These are phyloP conservation scores for Dioscorea dumetorum DNA, from an alignment of 106 monocot species.

Conservation along the genomic window DNA sequence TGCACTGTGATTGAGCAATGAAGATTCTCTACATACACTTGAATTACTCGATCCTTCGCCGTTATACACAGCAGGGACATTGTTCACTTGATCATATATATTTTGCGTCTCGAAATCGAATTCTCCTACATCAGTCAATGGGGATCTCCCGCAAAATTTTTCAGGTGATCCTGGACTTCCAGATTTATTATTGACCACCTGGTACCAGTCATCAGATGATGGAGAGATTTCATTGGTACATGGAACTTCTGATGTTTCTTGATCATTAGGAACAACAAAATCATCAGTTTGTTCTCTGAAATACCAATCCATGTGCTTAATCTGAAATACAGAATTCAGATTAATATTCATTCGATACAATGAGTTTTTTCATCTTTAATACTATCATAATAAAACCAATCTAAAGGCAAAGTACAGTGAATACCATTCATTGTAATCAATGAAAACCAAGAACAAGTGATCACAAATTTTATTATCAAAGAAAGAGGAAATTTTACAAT, in stretches of 20 bases:
- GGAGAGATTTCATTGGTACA: background rate
- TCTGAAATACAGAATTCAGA: background rate
- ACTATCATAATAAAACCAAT: no score
- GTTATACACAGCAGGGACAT: background rate
- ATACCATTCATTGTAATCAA: no score
- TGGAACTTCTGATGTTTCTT: background rate
- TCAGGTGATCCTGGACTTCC: background rate
- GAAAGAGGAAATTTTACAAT: no score
- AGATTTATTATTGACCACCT: background rate
- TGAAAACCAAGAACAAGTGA: no score
- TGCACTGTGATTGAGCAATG: background rate
- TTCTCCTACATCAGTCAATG: background rate
- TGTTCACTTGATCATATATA: background rate
- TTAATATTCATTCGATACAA: no score
- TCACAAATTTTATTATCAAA: no score
- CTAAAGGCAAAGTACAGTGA: no score
- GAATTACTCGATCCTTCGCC: constrained; percentile 9
- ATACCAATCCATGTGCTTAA: constrained; percentile 12
- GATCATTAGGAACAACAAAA: constrained; percentile 1
- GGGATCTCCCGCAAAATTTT: background rate
- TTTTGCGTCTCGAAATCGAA: background rate
- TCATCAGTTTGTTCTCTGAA: constrained; percentile 1
- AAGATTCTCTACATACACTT: background rate
- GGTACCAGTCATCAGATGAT: constrained; percentile 3
- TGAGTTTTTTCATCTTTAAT: no score